phyloP scores from a whole-genome alignment of 2,329 filamentous ascomycete species.

The Colletotrichum kahawae region DNA sequence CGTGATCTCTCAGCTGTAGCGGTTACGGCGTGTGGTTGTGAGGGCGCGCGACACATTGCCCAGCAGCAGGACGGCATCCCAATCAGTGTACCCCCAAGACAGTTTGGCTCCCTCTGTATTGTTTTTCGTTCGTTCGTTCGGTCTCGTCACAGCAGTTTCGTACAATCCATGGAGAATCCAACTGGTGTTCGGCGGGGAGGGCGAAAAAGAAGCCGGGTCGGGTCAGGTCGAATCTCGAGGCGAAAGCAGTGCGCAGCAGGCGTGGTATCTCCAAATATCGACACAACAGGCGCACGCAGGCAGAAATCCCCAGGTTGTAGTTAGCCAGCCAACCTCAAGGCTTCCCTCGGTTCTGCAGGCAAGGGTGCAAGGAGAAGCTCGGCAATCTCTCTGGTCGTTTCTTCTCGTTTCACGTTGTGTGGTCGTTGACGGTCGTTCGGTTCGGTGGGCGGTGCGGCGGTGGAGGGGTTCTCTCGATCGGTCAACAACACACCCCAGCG shows the following conservation, averaged over 20 bases:
- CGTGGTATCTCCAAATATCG: not conserved
- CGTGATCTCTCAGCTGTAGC: not conserved
- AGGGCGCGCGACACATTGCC: conserved; percentile 17
- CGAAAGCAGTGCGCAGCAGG: not conserved
- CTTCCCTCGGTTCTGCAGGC: not conserved
- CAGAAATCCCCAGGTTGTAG: not conserved
- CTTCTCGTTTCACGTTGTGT: not conserved
- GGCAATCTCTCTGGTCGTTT: not conserved
- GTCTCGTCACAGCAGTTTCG: not conserved
- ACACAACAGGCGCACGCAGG: not conserved
- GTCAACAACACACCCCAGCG: not conserved
- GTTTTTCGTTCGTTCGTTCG: not conserved
- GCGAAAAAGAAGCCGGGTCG: not conserved
- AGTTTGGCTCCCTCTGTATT: not conserved
- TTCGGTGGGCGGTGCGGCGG: not conserved
- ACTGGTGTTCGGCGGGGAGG: not conserved
- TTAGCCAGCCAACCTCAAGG: not conserved
- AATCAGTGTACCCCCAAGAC: not conserved
- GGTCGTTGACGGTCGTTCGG: not conserved
- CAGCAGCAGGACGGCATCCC: conserved; percentile 20
- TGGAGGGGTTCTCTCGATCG: conserved; percentile 11
- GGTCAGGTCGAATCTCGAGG: not conserved
- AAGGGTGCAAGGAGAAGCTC: not conserved
- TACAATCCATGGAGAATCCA: not conserved
- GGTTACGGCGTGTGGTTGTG: not conserved